Base-by-base conservation (phyloP, 1,284 basidiomycete species). In the Malassezia sympodialis region DNA sequence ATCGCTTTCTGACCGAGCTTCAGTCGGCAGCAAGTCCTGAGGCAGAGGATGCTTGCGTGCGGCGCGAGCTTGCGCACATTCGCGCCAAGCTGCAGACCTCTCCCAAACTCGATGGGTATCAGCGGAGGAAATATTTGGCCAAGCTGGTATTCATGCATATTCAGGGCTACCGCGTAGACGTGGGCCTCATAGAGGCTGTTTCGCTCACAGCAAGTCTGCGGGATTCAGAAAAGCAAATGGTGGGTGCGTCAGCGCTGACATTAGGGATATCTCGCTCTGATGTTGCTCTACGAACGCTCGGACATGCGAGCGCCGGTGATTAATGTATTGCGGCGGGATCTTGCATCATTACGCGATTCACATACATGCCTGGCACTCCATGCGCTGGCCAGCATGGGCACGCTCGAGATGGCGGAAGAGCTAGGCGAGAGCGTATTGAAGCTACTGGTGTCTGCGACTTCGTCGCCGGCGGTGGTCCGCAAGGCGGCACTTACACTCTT, bases 101-200 rank as follows among this genome's bases (percentile, higher is more conserved):
- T 1, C 21, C 56, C 17, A 91, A 91, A 73, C 78, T 98, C 65
- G 91, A 96, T 69, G 93, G 93, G 27, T 94, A 98, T 77, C 90
- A 96, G 79, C 94, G 93, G 82, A 96, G 96, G 79, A 96, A 96
- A 85, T 94, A 79, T 75, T 83, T 80, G 37, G 66, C 78, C 57
- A 96, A 99, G 79, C 93, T 99, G 68, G 86, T 98, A 60, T 99
- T 98, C 79, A 96, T 94, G 17, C 96, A 96, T 72, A 98, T 99
- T 65, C 80, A 98, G 57, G 94, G 94, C 30, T 98, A 98, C 79
- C 91, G 91, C 76, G 91, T 98, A 67, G 94, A 99, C 73, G 83
- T 98, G 31, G 94, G 94, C 5, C 93, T 98, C 76, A 94, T 98
- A 90, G 93, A 98, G 73, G 93, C 94, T 12, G 88, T 98, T 67